Conservation (phyloP, 805 yeast species). For the Candida awuae region DNA sequence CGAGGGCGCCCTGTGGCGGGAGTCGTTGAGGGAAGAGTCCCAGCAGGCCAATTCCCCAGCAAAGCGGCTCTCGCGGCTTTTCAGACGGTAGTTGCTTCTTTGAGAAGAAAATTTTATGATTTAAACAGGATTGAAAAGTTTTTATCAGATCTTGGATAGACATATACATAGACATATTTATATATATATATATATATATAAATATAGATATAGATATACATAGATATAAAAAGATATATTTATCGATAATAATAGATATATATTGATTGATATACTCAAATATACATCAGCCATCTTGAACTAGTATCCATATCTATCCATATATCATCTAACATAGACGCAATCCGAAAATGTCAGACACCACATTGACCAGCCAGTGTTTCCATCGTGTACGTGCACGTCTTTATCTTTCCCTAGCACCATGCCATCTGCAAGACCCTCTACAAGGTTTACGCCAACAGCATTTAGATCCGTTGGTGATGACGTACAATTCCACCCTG, state of each 20-base stretch:
- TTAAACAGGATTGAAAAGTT: too few relatives aligned
- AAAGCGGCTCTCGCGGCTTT: slow-evolving; percentile 8
- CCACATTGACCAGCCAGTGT: slow-evolving; percentile 39
- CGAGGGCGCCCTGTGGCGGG: neutral
- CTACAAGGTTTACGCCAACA: slow-evolving; percentile 74
- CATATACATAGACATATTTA: too few relatives aligned
- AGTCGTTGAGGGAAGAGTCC: neutral
- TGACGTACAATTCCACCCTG: slow-evolving; percentile 67
- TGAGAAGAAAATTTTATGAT: neutral
- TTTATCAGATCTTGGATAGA: too few relatives aligned
- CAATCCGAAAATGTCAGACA: too few relatives aligned
- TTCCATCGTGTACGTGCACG: slow-evolving; percentile 53
- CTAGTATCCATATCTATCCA: too few relatives aligned
- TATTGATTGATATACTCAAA: too few relatives aligned
- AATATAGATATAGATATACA: too few relatives aligned
- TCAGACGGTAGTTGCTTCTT: neutral
- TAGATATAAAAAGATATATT: too few relatives aligned
- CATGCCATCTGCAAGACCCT: slow-evolving; percentile 62
- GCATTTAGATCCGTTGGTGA: slow-evolving; percentile 82
- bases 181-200: too few relatives aligned
- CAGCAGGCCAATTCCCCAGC: slow-evolving; percentile 1
- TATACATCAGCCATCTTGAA: too few relatives aligned
- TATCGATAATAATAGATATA: too few relatives aligned
- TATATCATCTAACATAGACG: neutral
- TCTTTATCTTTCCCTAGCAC: slow-evolving; percentile 83